Conservation (phyloP, 192 early-diverging fungal genomes). For the Endogone sp. region DNA sequence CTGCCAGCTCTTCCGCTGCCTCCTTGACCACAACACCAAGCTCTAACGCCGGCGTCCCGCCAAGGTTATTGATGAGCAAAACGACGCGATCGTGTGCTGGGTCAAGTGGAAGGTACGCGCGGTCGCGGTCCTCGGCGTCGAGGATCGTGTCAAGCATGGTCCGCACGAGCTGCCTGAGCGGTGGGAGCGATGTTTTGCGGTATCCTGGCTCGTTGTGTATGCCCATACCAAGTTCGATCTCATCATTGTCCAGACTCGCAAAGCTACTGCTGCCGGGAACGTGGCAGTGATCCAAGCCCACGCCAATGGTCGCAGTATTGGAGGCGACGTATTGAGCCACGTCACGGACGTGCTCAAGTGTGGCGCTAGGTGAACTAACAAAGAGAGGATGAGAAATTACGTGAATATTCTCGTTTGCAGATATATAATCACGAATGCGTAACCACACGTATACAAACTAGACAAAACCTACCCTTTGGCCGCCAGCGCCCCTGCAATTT, state of each 20-base stretch:
- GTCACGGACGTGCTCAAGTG: conserved; percentile 52
- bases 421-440: neutral
- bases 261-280: conserved; percentile 62
- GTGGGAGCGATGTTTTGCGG: conserved; percentile 41
- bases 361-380: conserved; percentile 19
- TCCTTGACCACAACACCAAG: conserved; percentile 66
- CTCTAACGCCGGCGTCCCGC: conserved; percentile 70
- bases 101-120: conserved; percentile 25
- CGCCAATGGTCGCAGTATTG: conserved; percentile 77
- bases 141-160: conserved; percentile 54
- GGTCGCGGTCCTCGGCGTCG: conserved; percentile 32
- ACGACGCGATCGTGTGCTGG: conserved; percentile 34
- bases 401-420: neutral
- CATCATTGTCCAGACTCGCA: conserved; percentile 45
- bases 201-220: conserved; percentile 87
- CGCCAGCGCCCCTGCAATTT: conserved; percentile 74
- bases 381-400: neutral
- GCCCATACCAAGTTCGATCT: conserved; percentile 74
- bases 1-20: conserved; percentile 46
- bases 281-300: conserved; percentile 68
- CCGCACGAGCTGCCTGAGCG: conserved; percentile 45
- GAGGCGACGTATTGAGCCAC: conserved; percentile 51
- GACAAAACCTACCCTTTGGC: conserved; percentile 40
- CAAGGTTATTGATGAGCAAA: conserved; percentile 85
- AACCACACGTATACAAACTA: neutral